Base-by-base conservation (phyloP, 208 protist genomes). In the Herpetomonas samuelpessoai region DNA sequence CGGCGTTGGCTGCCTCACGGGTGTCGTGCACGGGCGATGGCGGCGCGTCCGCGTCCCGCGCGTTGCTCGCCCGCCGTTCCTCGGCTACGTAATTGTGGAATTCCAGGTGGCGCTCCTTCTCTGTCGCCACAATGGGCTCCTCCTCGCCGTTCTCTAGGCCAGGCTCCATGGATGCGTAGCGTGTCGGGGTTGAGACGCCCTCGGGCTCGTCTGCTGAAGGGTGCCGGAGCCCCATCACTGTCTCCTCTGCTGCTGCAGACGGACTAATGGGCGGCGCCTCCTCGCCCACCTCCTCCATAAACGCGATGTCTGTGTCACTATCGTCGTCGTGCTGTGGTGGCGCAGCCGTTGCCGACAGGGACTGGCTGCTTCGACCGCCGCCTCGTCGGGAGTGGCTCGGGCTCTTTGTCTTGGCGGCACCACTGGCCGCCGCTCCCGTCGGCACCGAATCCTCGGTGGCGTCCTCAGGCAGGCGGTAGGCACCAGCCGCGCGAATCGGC, bases 361-460 rank as follows among this genome's bases (percentile, higher is more conserved):
- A 44, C 2, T 27, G 6, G 38, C 2, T 38, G 56, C 25, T 30
- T 14, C 19, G n/a, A 14, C 38, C 53, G 62, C 29, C 0, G 28
- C 21, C 31, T n/a, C 16, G 35, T 10, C 45, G 38, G 39, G 41
- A 28, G 22, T 16, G 46, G 30, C 28, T 12, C 41, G 6, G 41
- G 44, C 18, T 14, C n/a, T 26, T 62, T 48, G 41, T 6, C 26
- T 2, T 29, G 1, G 14, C 26, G 24, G 22, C 27, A 19, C 19
- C 46, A 51, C 18, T 27, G 18, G 46, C 46, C 12, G 21, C 22
- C 12, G 12, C 7, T 7, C 46, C 22, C 7, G n/a, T 27, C 10
- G 68, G 60, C 2, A 68, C 67, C 41, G 46, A 53, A 45, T 65
- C 73, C 6, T 35, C 57, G 14, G 38, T 55, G 0, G 63, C 63